Percentiles rank a stretch among this genome's conserved stretches.
phyloP scores from a whole-genome alignment of 1,139 yeast genomes.

The Schizosaccharomyces versatilis region DNA sequence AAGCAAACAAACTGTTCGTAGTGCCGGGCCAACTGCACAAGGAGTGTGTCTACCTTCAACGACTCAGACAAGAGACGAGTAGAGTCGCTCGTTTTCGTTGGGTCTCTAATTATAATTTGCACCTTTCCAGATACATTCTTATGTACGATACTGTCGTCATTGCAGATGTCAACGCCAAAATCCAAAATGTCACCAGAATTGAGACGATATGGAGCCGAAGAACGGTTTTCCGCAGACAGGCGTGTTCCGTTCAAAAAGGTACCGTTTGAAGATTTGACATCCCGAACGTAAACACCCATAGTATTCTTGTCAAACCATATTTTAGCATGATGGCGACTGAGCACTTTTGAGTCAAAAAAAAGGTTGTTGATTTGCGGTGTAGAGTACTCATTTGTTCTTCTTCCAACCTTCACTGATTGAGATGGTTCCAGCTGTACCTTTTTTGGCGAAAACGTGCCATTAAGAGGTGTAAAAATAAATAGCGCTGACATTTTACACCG shows the following conservation, averaged over 20 bases:
- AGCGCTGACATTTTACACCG: not conserved
- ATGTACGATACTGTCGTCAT: slow-evolving; percentile 12
- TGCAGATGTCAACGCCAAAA: slow-evolving; percentile 61
- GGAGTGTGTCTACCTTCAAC: not conserved
- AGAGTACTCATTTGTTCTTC: slow-evolving; percentile 58
- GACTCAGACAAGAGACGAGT: not conserved
- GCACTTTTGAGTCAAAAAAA: slow-evolving; percentile 77
- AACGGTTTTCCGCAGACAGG: slow-evolving; percentile 35
- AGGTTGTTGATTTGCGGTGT: slow-evolving; percentile 69
- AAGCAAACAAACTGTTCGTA: not conserved
- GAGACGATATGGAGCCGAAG: slow-evolving; percentile 35
- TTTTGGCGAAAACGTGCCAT: slow-evolving; percentile 64
- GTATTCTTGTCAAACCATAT: slow-evolving; percentile 47
- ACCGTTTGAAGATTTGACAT: slow-evolving; percentile 80
- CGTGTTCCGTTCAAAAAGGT: slow-evolving; percentile 67
- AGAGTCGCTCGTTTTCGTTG: not conserved
- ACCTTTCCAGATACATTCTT: slow-evolving; percentile 13
- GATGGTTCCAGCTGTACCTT: slow-evolving; percentile 69
- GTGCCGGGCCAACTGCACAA: not conserved
- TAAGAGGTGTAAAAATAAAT: slow-evolving; percentile 28
- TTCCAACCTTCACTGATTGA: slow-evolving; percentile 63
- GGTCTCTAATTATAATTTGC: not conserved
- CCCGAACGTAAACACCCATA: slow-evolving; percentile 57
- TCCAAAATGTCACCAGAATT: slow-evolving; percentile 60
- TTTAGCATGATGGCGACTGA: slow-evolving; percentile 85